phyloP scores from a whole-genome alignment of 257 asterid genomes.

The Ilex asprella region DNA sequence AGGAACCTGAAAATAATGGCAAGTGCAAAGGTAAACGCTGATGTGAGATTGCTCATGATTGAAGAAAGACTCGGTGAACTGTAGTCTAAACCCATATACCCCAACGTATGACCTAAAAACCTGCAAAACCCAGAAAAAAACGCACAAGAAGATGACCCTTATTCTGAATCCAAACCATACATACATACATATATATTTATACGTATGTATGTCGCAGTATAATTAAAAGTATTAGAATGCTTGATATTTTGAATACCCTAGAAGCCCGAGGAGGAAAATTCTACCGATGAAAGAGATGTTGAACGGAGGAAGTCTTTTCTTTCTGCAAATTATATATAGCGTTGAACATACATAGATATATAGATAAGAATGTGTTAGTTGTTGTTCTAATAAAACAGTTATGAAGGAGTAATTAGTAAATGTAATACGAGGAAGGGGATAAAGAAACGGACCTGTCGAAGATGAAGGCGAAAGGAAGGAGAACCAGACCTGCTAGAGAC shows the following conservation, averaged over 20 bases:
- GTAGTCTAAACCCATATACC: not conserved
- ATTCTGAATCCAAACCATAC: too few relatives aligned
- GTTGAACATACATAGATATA: not conserved
- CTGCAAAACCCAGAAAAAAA: not conserved
- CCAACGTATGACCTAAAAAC: not conserved
- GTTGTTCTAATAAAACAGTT: not conserved
- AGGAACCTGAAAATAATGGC: not conserved
- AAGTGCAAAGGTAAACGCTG: not conserved
- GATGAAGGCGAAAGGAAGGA: conserved; percentile 14
- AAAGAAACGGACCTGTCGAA: conserved; percentile 6
- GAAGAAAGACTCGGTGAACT: not conserved
- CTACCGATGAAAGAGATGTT: not conserved
- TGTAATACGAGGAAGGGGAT: not conserved
- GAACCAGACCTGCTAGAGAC: conserved; percentile 10
- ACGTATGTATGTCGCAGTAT: too few relatives aligned
- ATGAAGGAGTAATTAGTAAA: not conserved
- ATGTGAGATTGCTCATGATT: not conserved
- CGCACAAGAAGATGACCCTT: too few relatives aligned
- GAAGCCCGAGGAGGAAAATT: not conserved
- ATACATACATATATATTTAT: too few relatives aligned
- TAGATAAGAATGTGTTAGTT: too few relatives aligned
- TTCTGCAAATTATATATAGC: not conserved
- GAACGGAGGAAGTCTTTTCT: not conserved
- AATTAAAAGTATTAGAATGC: too few relatives aligned
- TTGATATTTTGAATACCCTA: not conserved